Conservation (phyloP, 495 filamentous ascomycete species). For the Aspergillus sparsus region DNA sequence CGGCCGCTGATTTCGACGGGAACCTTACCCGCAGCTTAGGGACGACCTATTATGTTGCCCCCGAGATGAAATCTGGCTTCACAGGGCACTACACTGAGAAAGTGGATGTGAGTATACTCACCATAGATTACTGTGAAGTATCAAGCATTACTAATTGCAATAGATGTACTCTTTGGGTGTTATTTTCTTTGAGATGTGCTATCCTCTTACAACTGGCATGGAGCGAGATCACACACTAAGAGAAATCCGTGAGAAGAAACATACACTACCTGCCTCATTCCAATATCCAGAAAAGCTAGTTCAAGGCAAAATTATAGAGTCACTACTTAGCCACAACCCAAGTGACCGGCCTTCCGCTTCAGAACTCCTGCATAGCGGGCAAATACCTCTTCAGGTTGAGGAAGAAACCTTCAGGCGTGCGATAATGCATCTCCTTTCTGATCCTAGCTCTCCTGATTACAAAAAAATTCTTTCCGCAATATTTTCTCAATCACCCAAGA, state of each 20-base stretch:
- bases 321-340: conserved; percentile 77
- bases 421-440: conserved; percentile 71
- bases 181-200: conserved; percentile 98
- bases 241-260: conserved; percentile 65
- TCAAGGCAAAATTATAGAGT: conserved; percentile 74
- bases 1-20: conserved; percentile 49
- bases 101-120: conserved; percentile 69
- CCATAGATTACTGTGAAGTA: neutral
- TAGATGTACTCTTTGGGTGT: conserved; percentile 96
- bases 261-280: conserved; percentile 72
- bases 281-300: conserved; percentile 69
- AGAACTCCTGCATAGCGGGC: conserved; percentile 83
- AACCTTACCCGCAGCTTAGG: conserved; percentile 84
- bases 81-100: conserved; percentile 83
- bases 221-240: conserved; percentile 78
- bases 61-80: conserved; percentile 75
- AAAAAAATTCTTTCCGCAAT: conserved; percentile 82
- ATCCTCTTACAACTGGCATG: conserved; percentile 79
- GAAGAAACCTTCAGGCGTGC: conserved; percentile 84
- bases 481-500: conserved; percentile 71
- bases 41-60: conserved; percentile 93
- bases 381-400: conserved; percentile 86
- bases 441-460: conserved; percentile 84
- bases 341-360: conserved; percentile 79
- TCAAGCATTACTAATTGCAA: conserved; percentile 15